These are phyloP conservation scores for Samsoniella hepiali DNA, from an alignment of 2,329 filamentous ascomycete genomes.

Conservation along the genomic window DNA sequence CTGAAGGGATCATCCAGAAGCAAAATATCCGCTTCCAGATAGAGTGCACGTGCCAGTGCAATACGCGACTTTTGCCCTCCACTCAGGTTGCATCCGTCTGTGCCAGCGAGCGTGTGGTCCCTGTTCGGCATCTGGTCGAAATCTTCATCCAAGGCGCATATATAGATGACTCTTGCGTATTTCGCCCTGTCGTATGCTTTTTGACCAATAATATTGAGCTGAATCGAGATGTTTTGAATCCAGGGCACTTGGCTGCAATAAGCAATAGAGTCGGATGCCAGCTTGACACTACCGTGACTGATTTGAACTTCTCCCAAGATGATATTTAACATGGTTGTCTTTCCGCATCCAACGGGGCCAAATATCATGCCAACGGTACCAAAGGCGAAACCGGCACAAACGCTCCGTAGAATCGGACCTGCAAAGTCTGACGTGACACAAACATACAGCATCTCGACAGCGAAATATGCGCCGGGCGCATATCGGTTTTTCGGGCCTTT, in stretches of 20 bases:
- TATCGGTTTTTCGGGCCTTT: neutral
- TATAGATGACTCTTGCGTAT: neutral
- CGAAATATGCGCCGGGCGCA: neutral
- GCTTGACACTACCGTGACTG: slow-evolving; percentile 24
- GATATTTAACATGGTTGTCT: neutral
- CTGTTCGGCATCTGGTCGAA: slow-evolving; percentile 27
- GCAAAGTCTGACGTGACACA: neutral
- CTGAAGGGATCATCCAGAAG: slow-evolving; percentile 66
- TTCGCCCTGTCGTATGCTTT: neutral
- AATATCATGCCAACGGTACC: slow-evolving; percentile 5
- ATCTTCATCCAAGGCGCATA: slow-evolving; percentile 37
- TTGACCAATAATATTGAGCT: neutral
- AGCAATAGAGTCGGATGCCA: slow-evolving; percentile 22
- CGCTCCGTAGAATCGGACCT: neutral
- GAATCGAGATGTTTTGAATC: slow-evolving; percentile 5
- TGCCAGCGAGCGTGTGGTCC: slow-evolving; percentile 10
- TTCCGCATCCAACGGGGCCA: slow-evolving; percentile 11
- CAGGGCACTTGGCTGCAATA: slow-evolving; percentile 18
- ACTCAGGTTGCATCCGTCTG: slow-evolving; percentile 21
- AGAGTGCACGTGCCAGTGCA: slow-evolving; percentile 78
- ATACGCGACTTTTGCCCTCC: slow-evolving; percentile 26
- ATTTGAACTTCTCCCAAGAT: slow-evolving; percentile 18
- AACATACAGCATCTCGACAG: neutral
- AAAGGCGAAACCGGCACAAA: neutral
- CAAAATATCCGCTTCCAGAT: slow-evolving; percentile 84